These are phyloP conservation scores for Nitzschia palea DNA, from an alignment of 108 stramenopile genomes.

Conservation along the genomic window DNA sequence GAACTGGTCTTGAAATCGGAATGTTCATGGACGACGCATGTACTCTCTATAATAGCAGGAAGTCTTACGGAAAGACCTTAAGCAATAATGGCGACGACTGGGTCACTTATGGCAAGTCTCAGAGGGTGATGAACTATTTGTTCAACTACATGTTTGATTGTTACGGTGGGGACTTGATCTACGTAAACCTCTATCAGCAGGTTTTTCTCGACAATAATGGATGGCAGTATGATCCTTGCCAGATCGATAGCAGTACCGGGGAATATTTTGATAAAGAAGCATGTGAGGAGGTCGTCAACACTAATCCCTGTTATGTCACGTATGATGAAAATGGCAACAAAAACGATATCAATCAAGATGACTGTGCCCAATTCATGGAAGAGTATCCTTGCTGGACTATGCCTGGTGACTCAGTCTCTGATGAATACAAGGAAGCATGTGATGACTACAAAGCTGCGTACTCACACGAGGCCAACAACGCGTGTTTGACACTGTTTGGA, in stretches of 20 bases:
- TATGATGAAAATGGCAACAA: slow-evolving; percentile 4
- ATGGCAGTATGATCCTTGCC: slow-evolving; percentile 5
- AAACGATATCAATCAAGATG: neutral
- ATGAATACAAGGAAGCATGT: neutral
- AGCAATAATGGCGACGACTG: neutral
- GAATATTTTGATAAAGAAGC: slow-evolving; percentile 1
- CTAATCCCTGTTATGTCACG: neutral
- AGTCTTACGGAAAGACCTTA: neutral
- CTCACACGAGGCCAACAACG: neutral
- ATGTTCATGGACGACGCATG: slow-evolving; percentile 62
- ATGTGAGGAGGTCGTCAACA: neutral
- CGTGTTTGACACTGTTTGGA: neutral
- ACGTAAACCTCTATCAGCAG: slow-evolving; percentile 10
- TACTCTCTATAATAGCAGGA: slow-evolving; percentile 32
- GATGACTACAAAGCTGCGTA: neutral
- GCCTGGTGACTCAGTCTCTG: neutral
- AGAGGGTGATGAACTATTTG: slow-evolving; percentile 4
- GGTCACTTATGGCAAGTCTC: neutral
- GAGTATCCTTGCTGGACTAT: slow-evolving; percentile 12
- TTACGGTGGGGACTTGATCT: slow-evolving; percentile 10
- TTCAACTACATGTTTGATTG: slow-evolving; percentile 13
- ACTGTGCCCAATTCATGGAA: slow-evolving; percentile 10
- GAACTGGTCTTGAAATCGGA: slow-evolving; percentile 59
- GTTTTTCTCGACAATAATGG: slow-evolving; percentile 2
- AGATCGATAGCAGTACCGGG: neutral